Evolutionary conservation across 2,329 filamentous ascomycete genomes (phyloP), one percentile per base, ranked within the genome.

Genomic region (Venturia effusa): DNA sequence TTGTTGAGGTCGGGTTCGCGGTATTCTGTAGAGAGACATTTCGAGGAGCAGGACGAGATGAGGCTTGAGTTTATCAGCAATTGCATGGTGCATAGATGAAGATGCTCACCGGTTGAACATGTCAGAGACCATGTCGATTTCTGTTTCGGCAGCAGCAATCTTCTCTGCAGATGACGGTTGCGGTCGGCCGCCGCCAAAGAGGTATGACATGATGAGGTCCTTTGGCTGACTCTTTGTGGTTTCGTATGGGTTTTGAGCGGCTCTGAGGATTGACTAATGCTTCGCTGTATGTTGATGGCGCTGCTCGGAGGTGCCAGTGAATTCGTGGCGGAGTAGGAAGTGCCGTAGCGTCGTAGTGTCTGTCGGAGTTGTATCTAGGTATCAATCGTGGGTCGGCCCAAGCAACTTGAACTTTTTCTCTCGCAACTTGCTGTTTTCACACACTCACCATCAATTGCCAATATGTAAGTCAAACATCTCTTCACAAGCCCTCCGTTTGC

Each of bases 1-100:
- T 99, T 99, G 85, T 97, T 96, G 73, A 99, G 87, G 71, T 99
- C 93, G 76, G 85, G 86, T 81, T 99, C 94, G 76, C 92, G 91
- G 85, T 97, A 99, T 72, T 93, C 87, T 73, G 81, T 83, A 15
- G 93, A 93, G 70, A 99, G 85, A 80, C 94, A 99, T 82, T 99
- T 99, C 75, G 88, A 86, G 69, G 89, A 86, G 85, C 94, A 99
- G 67, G 90, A 89, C 77, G 90, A 87, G 72, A 91, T 88, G 68
- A 97, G 84, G 68, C 92, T 95, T 69, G 13, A 40, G 13, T 43
- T 55, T 10, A 37, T 48, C n/a, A 54, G 32, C 24, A 62, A 8
- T 22, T 40, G 32, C 19, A 24, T n/a, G 17, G 2, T 15, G 37
- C 37, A 8, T 39, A 15, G 37, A 59, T 6, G n/a, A 37, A 13